Percentiles rank a stretch among this genome's conserved stretches.
These are phyloP conservation scores for Leersia perrieri DNA, from an alignment of 176 grass and related monocot genomes.

Conservation along the genomic window DNA sequence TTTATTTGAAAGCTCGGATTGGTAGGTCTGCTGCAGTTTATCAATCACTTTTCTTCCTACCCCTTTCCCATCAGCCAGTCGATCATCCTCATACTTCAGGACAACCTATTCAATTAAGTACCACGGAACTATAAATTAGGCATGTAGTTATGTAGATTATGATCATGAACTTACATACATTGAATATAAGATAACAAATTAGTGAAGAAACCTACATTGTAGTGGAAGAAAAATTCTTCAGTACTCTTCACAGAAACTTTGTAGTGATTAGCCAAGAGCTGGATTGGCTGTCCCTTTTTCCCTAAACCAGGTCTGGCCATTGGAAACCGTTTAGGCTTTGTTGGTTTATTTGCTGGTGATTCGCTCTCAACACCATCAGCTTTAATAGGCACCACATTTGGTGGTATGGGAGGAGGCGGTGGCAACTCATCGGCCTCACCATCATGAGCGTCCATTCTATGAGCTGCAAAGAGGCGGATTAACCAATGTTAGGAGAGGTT, in stretches of 20 bases:
- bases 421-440: slow-evolving; percentile 39
- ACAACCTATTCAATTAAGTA: slow-evolving; percentile 40
- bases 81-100: slow-evolving; percentile 66
- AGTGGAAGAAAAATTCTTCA: slow-evolving; percentile 71
- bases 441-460: slow-evolving; percentile 41
- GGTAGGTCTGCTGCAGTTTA: slow-evolving; percentile 53
- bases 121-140: not conserved
- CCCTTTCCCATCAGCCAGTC: slow-evolving; percentile 49
- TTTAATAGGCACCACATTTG: slow-evolving; percentile 45
- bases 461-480: not conserved
- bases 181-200: slow-evolving; percentile 13
- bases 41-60: slow-evolving; percentile 63
- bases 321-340: slow-evolving; percentile 46
- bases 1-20: slow-evolving; percentile 22
- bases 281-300: slow-evolving; percentile 38
- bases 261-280: slow-evolving; percentile 71
- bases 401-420: slow-evolving; percentile 48
- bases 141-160: slow-evolving; percentile 9
- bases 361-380: not conserved
- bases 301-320: slow-evolving; percentile 60
- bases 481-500: not conserved
- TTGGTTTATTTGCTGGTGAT: not conserved
- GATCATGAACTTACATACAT: not conserved
- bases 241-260: slow-evolving; percentile 49
- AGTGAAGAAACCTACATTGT: slow-evolving; percentile 50